Evolutionary conservation across 2,329 filamentous ascomycete species (phyloP).

Genomic region (Penicillium glabrum): DNA sequence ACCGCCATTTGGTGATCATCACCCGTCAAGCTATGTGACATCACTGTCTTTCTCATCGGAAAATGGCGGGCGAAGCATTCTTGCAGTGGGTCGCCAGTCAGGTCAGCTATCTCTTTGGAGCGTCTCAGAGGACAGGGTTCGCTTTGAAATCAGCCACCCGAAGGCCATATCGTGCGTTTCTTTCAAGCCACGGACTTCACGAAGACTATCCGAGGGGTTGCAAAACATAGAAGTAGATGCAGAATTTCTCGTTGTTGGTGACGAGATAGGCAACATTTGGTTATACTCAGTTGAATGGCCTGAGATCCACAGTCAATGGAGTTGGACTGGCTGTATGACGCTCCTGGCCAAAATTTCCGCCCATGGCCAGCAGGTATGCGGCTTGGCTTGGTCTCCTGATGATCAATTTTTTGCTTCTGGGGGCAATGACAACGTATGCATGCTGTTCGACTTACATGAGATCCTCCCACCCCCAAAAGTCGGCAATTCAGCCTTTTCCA

Average conservation of each 20-base stretch:
- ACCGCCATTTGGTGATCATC: conserved; percentile 55
- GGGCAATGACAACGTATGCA: conserved; percentile 88
- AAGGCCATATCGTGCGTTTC: conserved; percentile 74
- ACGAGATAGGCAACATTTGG: conserved; percentile 78
- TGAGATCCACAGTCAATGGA: conserved; percentile 56
- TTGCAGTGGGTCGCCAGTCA: conserved; percentile 80
- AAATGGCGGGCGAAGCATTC: conserved; percentile 71
- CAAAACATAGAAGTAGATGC: conserved; percentile 58
- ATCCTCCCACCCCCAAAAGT: conserved; percentile 41
- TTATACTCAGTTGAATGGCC: conserved; percentile 91
- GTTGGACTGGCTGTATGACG: conserved; percentile 76
- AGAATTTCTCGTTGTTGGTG: conserved; percentile 84
- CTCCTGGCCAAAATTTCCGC: conserved; percentile 74
- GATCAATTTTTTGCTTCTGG: conserved; percentile 80
- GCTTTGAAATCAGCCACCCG: conserved; percentile 74
- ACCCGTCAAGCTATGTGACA: conserved; percentile 63
- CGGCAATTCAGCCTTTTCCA: conserved; percentile 5
- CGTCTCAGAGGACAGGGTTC: conserved; percentile 61
- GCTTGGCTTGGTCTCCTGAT: conserved; percentile 80
- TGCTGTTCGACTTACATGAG: conserved; percentile 70
- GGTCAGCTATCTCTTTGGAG: conserved; percentile 77
- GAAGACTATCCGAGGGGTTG: conserved; percentile 49
- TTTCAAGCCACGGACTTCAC: conserved; percentile 68
- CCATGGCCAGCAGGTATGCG: conserved; percentile 89
- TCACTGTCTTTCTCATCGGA: conserved; percentile 87